These are phyloP conservation scores for Fusarium sp. DNA, from an alignment of 2,329 filamentous ascomycete genomes.

Conservation along the genomic window DNA sequence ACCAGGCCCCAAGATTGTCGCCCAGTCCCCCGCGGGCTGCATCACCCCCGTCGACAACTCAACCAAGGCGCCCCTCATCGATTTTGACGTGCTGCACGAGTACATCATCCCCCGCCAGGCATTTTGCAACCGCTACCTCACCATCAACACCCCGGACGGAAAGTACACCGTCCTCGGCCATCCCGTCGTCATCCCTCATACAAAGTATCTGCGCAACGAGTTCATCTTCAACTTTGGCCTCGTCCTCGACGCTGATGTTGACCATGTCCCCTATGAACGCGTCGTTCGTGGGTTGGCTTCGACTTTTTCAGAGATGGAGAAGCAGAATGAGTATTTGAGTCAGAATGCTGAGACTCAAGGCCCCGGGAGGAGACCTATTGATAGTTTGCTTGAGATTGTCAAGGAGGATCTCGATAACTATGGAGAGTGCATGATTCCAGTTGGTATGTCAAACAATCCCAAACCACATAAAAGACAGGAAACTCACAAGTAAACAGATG, in stretches of 20 bases:
- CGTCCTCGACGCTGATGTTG: constrained; percentile 74
- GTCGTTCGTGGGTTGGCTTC: constrained; percentile 88
- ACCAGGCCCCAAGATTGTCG: constrained; percentile 70
- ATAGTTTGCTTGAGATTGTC: constrained; percentile 84
- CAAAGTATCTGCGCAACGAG: constrained; percentile 89
- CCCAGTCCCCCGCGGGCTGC: constrained; percentile 72
- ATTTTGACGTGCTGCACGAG: constrained; percentile 87
- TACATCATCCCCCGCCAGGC: constrained; percentile 96
- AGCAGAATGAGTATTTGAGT: constrained; percentile 87
- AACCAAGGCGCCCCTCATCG: constrained; percentile 72
- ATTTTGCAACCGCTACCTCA: constrained; percentile 92
- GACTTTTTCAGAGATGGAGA: constrained; percentile 90
- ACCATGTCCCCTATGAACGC: constrained; percentile 83
- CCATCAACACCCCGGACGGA: constrained; percentile 77
- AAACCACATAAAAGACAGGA: background rate
- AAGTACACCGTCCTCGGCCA: constrained; percentile 86
- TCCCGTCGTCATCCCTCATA: constrained; percentile 86
- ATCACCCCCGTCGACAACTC: constrained; percentile 60
- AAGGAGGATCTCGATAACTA: constrained; percentile 95
- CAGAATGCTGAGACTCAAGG: constrained; percentile 63
- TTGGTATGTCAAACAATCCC: constrained; percentile 68
- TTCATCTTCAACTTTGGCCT: constrained; percentile 99
- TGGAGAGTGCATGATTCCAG: constrained; percentile 97
- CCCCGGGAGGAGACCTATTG: constrained; percentile 74
- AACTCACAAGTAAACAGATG: constrained; percentile 65